Conservation (phyloP, 2,329 filamentous ascomycete species). For the Colletotrichum theobromicola region DNA sequence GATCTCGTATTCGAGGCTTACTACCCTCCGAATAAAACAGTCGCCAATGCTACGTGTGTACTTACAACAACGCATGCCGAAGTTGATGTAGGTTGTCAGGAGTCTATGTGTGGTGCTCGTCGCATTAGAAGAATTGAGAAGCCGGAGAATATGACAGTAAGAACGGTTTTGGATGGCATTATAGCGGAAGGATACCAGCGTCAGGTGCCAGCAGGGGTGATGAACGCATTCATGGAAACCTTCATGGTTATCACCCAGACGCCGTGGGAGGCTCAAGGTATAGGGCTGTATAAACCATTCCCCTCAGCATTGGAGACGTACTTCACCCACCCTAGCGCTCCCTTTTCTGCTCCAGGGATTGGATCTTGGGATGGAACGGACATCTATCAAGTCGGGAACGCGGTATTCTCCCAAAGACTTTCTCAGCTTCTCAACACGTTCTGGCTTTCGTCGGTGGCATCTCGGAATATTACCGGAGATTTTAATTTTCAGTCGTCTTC, state of each 20-base stretch:
- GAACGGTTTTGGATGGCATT: background rate
- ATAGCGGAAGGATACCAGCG: background rate
- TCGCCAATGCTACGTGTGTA: background rate
- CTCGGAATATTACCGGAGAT: background rate
- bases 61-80: background rate
- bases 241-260: background rate
- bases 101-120: background rate
- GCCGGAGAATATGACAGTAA: background rate
- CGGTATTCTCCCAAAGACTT: background rate
- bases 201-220: fast-evolving
- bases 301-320: background rate
- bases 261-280: background rate
- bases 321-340: background rate
- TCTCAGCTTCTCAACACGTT: constrained; percentile 8
- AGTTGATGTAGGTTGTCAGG: background rate
- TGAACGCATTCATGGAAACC: background rate
- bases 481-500: background rate
- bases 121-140: background rate
- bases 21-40: background rate
- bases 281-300: background rate
- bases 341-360: background rate
- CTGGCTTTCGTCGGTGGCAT: background rate
- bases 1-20: background rate
- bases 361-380: background rate
- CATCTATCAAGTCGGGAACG: background rate